Conservation (phyloP, 1,139 yeast species). For the Blastobotrys elegans region DNA sequence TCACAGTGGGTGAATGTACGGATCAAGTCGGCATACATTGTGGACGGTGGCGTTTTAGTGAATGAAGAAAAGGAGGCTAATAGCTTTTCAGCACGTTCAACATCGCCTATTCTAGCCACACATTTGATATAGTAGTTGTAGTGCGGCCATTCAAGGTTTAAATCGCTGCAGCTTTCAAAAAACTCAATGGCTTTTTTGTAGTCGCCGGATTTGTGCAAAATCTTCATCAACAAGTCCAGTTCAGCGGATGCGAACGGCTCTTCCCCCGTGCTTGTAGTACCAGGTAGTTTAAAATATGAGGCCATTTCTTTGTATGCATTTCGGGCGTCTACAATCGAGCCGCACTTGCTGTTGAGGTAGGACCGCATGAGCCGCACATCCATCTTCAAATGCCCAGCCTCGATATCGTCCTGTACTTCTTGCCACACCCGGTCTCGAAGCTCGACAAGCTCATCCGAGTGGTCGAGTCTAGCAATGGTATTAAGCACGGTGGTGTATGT, state of each 20-base stretch:
- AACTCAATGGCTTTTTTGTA: conserved; percentile 8
- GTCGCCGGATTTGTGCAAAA: background rate
- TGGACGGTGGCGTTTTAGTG: conserved; percentile 12
- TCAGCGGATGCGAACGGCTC: conserved; percentile 4
- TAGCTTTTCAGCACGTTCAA: conserved; percentile 5
- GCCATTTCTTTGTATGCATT: background rate
- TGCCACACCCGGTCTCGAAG: conserved; percentile 15
- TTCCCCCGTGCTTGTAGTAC: background rate
- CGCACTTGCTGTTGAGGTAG: conserved; percentile 14
- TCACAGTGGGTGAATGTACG: conserved; percentile 11
- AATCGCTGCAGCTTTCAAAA: conserved; percentile 8
- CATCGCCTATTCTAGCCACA: conserved; percentile 11
- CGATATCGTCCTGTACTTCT: conserved; percentile 14
- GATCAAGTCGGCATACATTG: conserved; percentile 17
- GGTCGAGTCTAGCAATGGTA: conserved; percentile 12
- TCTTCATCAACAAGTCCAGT: conserved; percentile 10
- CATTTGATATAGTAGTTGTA: conserved; percentile 13
- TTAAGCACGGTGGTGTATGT: conserved; percentile 19
- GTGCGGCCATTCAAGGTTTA: conserved; percentile 12
- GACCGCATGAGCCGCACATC: conserved; percentile 16
- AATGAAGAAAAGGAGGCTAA: conserved; percentile 1
- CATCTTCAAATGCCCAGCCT: conserved; percentile 6
- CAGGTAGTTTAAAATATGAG: background rate
- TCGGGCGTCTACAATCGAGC: background rate
- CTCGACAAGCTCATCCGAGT: conserved; percentile 5